phyloP scores from a whole-genome alignment of 345 rosid species.

The Excoecaria cochinchinensis region DNA sequence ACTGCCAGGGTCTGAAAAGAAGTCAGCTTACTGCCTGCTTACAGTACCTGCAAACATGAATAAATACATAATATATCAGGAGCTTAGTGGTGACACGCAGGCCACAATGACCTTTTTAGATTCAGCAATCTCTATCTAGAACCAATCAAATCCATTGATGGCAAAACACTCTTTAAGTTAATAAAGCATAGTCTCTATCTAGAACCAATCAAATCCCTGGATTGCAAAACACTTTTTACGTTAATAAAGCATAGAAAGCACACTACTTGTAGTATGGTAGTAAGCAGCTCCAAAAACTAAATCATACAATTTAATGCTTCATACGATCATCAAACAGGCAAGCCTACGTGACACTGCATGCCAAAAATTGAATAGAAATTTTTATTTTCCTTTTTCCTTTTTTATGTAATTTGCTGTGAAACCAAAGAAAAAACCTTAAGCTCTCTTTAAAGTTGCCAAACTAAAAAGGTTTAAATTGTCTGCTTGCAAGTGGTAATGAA shows the following conservation, averaged over 20 bases:
- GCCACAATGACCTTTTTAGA: neutral
- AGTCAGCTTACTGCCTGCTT: constrained; percentile 26
- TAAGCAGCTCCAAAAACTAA: neutral
- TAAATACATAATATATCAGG: neutral
- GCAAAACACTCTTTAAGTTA: neutral
- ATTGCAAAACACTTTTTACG: too few relatives aligned
- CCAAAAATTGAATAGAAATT: neutral
- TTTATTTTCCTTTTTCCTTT: neutral
- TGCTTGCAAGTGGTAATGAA: neutral
- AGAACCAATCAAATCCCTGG: too few relatives aligned
- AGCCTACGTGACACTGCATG: neutral
- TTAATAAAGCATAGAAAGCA: neutral
- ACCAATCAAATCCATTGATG: neutral
- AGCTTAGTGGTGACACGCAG: neutral
- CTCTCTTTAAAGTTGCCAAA: neutral
- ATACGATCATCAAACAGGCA: neutral
- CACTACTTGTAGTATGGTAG: neutral
- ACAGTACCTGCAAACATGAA: constrained; percentile 26
- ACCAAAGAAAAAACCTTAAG: neutral
- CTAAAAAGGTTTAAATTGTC: neutral
- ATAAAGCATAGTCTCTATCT: too few relatives aligned
- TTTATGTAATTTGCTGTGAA: neutral
- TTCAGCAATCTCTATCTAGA: neutral
- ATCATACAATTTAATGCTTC: neutral
- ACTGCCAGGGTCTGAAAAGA: constrained; percentile 21